Conservation (phyloP, 2,329 filamentous ascomycete species). For the Cladophialophora psammophila region DNA sequence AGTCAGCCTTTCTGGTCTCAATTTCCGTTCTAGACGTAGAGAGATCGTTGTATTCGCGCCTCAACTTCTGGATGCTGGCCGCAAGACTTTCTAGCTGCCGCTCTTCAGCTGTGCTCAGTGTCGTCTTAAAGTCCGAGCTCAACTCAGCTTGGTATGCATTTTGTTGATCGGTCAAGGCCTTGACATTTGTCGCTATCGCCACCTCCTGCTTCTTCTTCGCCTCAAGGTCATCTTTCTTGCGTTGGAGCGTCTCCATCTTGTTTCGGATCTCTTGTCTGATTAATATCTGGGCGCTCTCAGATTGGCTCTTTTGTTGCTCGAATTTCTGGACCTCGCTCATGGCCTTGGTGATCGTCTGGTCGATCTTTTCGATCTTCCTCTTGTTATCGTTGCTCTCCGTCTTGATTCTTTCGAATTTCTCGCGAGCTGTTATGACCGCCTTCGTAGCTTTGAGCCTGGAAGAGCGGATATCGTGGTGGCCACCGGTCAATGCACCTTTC, state of each 20-base stretch:
- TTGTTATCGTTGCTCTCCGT: constrained; percentile 71
- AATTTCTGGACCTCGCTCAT: constrained; percentile 83
- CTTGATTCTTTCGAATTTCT: constrained; percentile 73
- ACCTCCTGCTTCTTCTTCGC: constrained; percentile 70
- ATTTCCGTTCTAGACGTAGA: constrained; percentile 77
- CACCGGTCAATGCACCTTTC: constrained; percentile 92
- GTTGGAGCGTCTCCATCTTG: constrained; percentile 77
- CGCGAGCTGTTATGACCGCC: constrained; percentile 75
- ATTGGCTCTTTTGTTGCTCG: constrained; percentile 77
- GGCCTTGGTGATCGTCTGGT: constrained; percentile 88
- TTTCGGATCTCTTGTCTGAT: constrained; percentile 77
- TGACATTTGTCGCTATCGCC: constrained; percentile 76
- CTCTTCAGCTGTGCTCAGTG: constrained; percentile 82
- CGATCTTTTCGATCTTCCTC: constrained; percentile 75
- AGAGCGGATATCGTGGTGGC: constrained; percentile 84
- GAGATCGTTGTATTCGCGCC: constrained; percentile 77
- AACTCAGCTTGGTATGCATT: constrained; percentile 81
- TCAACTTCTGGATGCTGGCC: constrained; percentile 72
- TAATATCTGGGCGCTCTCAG: constrained; percentile 83
- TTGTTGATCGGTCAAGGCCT: constrained; percentile 76
- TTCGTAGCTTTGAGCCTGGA: constrained; percentile 88
- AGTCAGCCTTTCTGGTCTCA: constrained; percentile 78
- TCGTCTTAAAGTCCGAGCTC: constrained; percentile 88
- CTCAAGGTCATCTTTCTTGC: constrained; percentile 75
- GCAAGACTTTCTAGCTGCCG: constrained; percentile 76